Percentiles rank a stretch among this genome's conserved stretches.
phyloP scores from a whole-genome alignment of 805 yeast species.

The Wickerhamia fluorescens region DNA sequence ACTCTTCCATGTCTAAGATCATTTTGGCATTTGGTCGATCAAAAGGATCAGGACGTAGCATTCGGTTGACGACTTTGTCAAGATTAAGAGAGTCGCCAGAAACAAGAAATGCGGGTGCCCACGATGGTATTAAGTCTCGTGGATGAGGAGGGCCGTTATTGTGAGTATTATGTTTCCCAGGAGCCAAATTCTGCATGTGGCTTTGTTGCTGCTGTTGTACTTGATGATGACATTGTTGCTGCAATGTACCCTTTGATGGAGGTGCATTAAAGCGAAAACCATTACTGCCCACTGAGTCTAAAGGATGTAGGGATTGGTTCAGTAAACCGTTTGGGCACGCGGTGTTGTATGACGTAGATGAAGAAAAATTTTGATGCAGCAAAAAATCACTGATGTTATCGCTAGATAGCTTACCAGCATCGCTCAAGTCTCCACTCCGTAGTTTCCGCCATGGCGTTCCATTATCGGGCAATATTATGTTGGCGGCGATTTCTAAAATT shows the following conservation, averaged over 20 bases:
- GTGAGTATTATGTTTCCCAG: no score
- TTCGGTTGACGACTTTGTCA: constrained; percentile 76
- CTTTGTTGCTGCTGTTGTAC: constrained; percentile 5
- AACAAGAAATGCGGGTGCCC: constrained; percentile 83
- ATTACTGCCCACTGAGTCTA: no score
- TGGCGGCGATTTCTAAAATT: constrained; percentile 93
- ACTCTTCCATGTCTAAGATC: constrained; percentile 65
- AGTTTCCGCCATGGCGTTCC: constrained; percentile 96
- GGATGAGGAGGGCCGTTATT: background rate
- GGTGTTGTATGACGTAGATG: constrained; percentile 19
- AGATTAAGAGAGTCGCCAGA: constrained; percentile 48
- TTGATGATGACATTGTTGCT: constrained; percentile 1
- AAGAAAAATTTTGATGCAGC: constrained; percentile 29
- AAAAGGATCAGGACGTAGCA: constrained; percentile 80
- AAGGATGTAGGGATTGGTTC: constrained; percentile 5
- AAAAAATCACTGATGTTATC: constrained; percentile 39
- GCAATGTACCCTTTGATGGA: background rate
- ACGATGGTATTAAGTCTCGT: constrained; percentile 49
- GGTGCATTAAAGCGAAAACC: constrained; percentile 3
- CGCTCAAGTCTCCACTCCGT: constrained; percentile 90
- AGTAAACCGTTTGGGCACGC: constrained; percentile 4
- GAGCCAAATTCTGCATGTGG: no score
- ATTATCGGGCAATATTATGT: constrained; percentile 89
- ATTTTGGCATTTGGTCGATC: constrained; percentile 75
- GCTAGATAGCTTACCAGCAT: constrained; percentile 77